These are phyloP conservation scores for Macrotyloma uniflorum DNA, from an alignment of 306 rosid genomes.

Conservation along the genomic window DNA sequence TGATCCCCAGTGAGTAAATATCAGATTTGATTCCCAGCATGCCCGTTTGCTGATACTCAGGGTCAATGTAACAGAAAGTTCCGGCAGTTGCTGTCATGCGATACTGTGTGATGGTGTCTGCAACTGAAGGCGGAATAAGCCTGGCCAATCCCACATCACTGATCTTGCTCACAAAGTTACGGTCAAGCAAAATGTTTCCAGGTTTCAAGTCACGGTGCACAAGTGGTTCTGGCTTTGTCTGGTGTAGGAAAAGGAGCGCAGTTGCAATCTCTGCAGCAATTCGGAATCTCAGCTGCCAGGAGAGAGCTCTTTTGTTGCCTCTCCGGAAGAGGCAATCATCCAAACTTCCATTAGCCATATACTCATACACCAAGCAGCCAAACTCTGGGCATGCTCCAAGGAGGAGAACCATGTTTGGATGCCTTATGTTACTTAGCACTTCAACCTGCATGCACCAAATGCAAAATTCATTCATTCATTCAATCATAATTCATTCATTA, in stretches of 20 bases:
- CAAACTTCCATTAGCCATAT: conserved; percentile 89
- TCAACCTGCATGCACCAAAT: conserved; percentile 58
- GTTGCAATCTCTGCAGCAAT: conserved; percentile 89
- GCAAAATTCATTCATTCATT: conserved; percentile 15
- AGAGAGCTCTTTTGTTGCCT: conserved; percentile 54
- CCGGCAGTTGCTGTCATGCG: conserved; percentile 90
- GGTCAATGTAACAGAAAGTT: conserved; percentile 91
- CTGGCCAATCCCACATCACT: conserved; percentile 92
- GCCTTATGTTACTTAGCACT: conserved; percentile 77
- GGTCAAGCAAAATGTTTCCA: conserved; percentile 81
- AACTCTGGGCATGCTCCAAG: conserved; percentile 87
- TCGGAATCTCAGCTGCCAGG: conserved; percentile 83
- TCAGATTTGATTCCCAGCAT: conserved; percentile 85
- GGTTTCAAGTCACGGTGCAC: conserved; percentile 96
- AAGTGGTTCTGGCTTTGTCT: conserved; percentile 83
- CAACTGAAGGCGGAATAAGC: conserved; percentile 85
- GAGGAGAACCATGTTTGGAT: conserved; percentile 96
- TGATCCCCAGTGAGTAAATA: conserved; percentile 75
- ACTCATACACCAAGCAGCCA: conserved; percentile 86
- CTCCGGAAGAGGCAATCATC: conserved; percentile 77
- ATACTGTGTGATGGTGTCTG: conserved; percentile 72
- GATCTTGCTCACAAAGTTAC: conserved; percentile 84
- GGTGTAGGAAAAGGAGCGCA: conserved; percentile 82
- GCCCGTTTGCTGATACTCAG: conserved; percentile 91
- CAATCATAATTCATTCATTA: conserved; percentile 20